A percentile compares a stretch with the other conserved stretches of the same genome.
Conservation (phyloP, 1,284 basidiomycete genomes). For the Stereum hirsutum region DNA sequence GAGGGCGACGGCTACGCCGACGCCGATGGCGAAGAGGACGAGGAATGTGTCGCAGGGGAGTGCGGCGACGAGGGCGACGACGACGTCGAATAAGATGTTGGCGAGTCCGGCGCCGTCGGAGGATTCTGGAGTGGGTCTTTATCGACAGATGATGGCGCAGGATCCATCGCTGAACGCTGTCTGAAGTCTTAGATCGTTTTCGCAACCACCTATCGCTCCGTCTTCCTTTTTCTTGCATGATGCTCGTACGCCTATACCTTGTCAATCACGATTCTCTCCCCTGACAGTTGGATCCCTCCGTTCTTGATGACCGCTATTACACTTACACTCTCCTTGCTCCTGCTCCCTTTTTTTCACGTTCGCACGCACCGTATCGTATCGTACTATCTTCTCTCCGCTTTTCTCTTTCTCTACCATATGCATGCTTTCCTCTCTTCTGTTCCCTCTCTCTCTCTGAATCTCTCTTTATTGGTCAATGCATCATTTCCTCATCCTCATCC, state of each 20-base stretch:
- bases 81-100: conserved; percentile 38
- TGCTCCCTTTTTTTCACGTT: conserved; percentile 9
- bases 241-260: conserved; percentile 15
- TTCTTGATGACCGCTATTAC: conserved; percentile 10
- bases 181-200: conserved; percentile 24
- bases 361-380: too few species aligned
- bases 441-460: too few species aligned
- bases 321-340: conserved; percentile 11
- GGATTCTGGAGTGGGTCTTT: conserved; percentile 74
- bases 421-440: too few species aligned
- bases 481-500: too few species aligned
- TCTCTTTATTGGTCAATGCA: too few species aligned
- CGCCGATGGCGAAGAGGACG: conserved; percentile 37
- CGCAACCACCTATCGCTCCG: too few species aligned
- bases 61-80: conserved; percentile 29
- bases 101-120: conserved; percentile 73
- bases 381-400: too few species aligned
- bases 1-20: conserved; percentile 1
- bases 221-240: too few species aligned
- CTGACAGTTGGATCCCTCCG: conserved; percentile 6
- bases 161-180: conserved; percentile 49
- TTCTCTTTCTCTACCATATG: too few species aligned
- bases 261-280: conserved; percentile 9
- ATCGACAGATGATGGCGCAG: conserved; percentile 68
- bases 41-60: conserved; percentile 69